phyloP scores from a whole-genome alignment of 768 basidiomycete species.

The Cystobasidium onofrii region DNA sequence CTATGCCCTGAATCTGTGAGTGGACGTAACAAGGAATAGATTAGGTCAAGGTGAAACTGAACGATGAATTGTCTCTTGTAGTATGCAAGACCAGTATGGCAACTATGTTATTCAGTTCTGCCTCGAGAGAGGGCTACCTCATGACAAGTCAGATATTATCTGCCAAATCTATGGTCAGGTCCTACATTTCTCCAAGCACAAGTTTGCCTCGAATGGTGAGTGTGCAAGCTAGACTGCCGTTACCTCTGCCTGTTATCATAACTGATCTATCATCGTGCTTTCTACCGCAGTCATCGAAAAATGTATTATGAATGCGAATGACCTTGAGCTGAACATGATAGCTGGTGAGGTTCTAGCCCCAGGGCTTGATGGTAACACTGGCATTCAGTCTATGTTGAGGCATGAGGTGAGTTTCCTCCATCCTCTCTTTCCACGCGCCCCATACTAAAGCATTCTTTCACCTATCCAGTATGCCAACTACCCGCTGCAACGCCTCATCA shows the following conservation, averaged over 20 bases:
- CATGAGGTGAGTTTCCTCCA: slow-evolving; percentile 51
- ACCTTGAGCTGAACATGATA: slow-evolving; percentile 56
- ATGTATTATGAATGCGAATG: slow-evolving; percentile 38
- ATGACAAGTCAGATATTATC: slow-evolving; percentile 63
- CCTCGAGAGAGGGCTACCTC: slow-evolving; percentile 65
- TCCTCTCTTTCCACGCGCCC: not conserved
- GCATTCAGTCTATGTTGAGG: slow-evolving; percentile 66
- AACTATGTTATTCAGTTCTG: slow-evolving; percentile 95
- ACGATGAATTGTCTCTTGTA: slow-evolving; percentile 31
- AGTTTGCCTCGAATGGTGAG: slow-evolving; percentile 68
- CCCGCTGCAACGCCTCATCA: slow-evolving; percentile 50
- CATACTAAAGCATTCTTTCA: not conserved
- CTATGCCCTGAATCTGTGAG: slow-evolving; percentile 57
- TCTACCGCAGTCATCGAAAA: slow-evolving; percentile 38
- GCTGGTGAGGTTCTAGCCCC: slow-evolving; percentile 70
- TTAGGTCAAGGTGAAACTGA: not conserved
- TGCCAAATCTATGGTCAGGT: slow-evolving; percentile 67
- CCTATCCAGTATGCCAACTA: slow-evolving; percentile 51
- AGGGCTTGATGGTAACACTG: slow-evolving; percentile 58
- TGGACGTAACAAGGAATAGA: too few relatives aligned
- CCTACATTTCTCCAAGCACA: slow-evolving; percentile 59
- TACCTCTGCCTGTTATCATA: too few relatives aligned
- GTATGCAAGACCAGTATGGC: slow-evolving; percentile 43
- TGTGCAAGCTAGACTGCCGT: too few relatives aligned
- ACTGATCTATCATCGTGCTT: slow-evolving; percentile 47